phyloP scores from a whole-genome alignment of 2,329 filamentous ascomycete species.

The Trichoderma guizhouense region DNA sequence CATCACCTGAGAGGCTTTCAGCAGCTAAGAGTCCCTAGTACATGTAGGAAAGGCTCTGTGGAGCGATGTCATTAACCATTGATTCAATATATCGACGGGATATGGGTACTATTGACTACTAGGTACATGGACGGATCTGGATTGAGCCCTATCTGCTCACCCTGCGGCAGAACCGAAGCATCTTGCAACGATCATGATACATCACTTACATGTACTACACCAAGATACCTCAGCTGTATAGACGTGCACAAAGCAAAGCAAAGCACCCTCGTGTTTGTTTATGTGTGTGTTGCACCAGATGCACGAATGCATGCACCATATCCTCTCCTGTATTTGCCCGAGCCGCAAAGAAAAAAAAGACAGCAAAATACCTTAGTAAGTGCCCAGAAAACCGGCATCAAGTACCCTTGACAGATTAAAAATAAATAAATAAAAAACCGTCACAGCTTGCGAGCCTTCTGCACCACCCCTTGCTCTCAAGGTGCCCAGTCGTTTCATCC shows the following conservation, averaged over 20 bases:
- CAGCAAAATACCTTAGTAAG: background rate
- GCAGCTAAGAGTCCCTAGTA: background rate
- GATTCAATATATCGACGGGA: background rate
- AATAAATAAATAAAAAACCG: background rate
- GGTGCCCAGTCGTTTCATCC: constrained; percentile 11
- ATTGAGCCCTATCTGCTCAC: background rate
- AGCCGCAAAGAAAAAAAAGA: background rate
- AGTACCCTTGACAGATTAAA: background rate
- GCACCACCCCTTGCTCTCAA: background rate
- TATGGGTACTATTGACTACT: background rate
- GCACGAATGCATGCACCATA: background rate
- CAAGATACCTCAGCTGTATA: background rate
- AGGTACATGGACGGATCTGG: background rate
- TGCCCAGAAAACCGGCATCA: background rate
- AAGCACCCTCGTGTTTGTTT: background rate
- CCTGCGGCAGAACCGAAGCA: background rate
- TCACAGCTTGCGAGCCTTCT: background rate
- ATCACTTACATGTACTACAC: background rate
- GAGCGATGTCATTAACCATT: background rate
- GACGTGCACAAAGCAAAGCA: background rate
- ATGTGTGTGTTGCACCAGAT: background rate
- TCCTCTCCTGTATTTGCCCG: background rate
- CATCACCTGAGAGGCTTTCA: background rate
- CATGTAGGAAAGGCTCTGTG: background rate
- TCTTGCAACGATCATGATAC: background rate